phyloP scores from a whole-genome alignment of 352 stramenopile genomes.

The Phytopythium kandeliae region DNA sequence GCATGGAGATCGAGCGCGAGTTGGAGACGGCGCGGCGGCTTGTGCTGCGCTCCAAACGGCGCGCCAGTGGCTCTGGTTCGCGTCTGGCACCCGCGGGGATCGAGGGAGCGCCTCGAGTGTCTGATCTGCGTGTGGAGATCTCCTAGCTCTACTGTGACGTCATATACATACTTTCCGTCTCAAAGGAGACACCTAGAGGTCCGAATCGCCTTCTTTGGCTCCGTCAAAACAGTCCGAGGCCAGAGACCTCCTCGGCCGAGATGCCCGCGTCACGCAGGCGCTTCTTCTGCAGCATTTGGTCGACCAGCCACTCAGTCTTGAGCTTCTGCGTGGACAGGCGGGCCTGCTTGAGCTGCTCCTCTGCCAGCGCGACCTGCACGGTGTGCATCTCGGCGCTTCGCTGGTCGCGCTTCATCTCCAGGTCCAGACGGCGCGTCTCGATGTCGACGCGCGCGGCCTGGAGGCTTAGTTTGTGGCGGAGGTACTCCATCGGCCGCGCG shows the following conservation, averaged over 20 bases:
- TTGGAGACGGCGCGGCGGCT: conserved; percentile 39
- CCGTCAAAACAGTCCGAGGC: conserved; percentile 16
- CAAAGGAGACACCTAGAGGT: too few species aligned
- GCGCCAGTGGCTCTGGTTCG: background rate
- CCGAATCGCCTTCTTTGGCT: background rate
- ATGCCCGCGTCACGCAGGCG: conserved; percentile 35
- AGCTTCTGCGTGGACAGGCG: conserved; percentile 44
- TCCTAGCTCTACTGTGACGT: background rate
- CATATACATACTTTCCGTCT: background rate
- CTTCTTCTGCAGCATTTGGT: conserved; percentile 55
- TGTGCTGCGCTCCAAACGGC: conserved; percentile 26
- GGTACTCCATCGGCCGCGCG: conserved; percentile 23
- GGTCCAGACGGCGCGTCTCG: conserved; percentile 31
- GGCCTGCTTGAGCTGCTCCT: conserved; percentile 49
- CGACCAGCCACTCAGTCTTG: conserved; percentile 40
- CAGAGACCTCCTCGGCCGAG: conserved; percentile 25
- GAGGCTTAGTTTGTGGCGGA: conserved; percentile 30
- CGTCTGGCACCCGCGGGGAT: too few species aligned
- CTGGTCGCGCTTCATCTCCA: conserved; percentile 39
- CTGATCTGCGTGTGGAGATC: conserved; percentile 2
- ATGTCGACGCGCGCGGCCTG: conserved; percentile 37
- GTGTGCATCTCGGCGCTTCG: conserved; percentile 29
- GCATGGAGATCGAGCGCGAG: conserved; percentile 59
- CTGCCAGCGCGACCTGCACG: conserved; percentile 38
- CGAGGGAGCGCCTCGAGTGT: background rate